Conservation (phyloP, 2,329 filamentous ascomycete genomes). For the Ophiocordyceps sinensis region DNA sequence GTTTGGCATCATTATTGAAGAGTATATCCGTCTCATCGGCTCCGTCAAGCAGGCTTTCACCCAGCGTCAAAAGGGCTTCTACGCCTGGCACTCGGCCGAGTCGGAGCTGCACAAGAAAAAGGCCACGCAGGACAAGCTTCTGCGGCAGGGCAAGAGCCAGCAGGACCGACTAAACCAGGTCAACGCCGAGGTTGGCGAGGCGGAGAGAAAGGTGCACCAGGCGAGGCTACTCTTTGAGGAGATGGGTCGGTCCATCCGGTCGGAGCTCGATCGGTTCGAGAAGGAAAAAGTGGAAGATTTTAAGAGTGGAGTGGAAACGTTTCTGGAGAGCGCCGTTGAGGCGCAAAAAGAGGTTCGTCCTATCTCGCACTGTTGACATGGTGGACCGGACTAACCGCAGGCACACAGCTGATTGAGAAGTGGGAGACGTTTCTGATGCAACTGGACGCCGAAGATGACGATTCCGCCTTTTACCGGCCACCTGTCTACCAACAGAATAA, state of each 20-base stretch:
- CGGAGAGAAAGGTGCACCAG: slow-evolving; percentile 85
- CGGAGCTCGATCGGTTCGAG: slow-evolving; percentile 87
- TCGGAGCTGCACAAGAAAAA: slow-evolving; percentile 84
- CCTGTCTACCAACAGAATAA: slow-evolving; percentile 39
- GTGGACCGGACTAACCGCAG: slow-evolving; percentile 6
- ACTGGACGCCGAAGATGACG: slow-evolving; percentile 85
- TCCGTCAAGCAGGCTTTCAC: slow-evolving; percentile 87
- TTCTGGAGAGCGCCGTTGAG: slow-evolving; percentile 90
- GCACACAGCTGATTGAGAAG: slow-evolving; percentile 53
- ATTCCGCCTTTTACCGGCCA: slow-evolving; percentile 49
- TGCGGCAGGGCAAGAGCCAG: slow-evolving; percentile 87
- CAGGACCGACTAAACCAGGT: slow-evolving; percentile 90
- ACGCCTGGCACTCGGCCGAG: slow-evolving; percentile 86
- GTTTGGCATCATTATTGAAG: slow-evolving; percentile 92
- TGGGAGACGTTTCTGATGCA: slow-evolving; percentile 99
- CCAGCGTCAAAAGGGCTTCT: slow-evolving; percentile 89
- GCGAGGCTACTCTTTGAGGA: slow-evolving; percentile 85
- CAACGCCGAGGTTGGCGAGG: slow-evolving; percentile 85
- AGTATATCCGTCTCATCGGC: slow-evolving; percentile 92
- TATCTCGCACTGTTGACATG: neutral
- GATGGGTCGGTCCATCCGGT: slow-evolving; percentile 87
- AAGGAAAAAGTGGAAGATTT: slow-evolving; percentile 98
- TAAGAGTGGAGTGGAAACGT: slow-evolving; percentile 95
- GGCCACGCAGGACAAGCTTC: slow-evolving; percentile 79
- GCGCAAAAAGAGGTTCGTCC: slow-evolving; percentile 84